Evolutionary conservation across 2,329 filamentous ascomycete genomes (phyloP), one percentile per base, ranked within the genome.

Genomic region (Curvularia spicifera): DNA sequence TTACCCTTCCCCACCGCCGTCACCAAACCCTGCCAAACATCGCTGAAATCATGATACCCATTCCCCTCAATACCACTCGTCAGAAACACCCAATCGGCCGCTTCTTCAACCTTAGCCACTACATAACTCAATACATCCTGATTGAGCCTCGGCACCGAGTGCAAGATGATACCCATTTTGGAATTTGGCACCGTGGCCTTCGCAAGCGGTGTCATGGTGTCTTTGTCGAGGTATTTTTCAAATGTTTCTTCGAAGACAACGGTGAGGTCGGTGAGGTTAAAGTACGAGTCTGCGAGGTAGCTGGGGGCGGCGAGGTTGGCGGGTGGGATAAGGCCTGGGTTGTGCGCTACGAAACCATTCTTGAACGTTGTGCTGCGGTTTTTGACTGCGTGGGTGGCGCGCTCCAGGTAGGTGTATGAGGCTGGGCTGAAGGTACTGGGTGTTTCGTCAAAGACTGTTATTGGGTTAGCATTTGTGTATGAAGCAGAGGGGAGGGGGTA

Each of bases 391-490:
- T 66, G 62, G 0, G 51, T 58, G 1, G 69, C 70, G 1, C 13
- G 53, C 39, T 69, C 62, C 18, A 75, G 51, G 52, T 74, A 75
- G 1, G 56, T 52, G 35, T 70, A 71, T 1, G 64, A 60, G 22
- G 61, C 58, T 1, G 37, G 29, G 24, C 61, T 49, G 51, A 67
- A 73, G 22, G 57, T 62, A 44, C 67, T 65, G 0, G 82, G 82
- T 12, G 80, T 79, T 72, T 84, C 82, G 61, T 84, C 82, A 50
- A 84, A 78, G 69, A 84, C 22, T 24, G 22, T 24, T 24, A 24
- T 24, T 24, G 22, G 3, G 4, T 24, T 24, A 24, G 22, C 22
- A 24, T 2, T 24, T 24, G 22, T 3, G 22, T 24, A 24, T 24
- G 22, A 24, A 24, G 22, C 22, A 24, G 4, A 24, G 3, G 22